Conservation (phyloP, 129 eudicot species). For the Centella asiatica region DNA sequence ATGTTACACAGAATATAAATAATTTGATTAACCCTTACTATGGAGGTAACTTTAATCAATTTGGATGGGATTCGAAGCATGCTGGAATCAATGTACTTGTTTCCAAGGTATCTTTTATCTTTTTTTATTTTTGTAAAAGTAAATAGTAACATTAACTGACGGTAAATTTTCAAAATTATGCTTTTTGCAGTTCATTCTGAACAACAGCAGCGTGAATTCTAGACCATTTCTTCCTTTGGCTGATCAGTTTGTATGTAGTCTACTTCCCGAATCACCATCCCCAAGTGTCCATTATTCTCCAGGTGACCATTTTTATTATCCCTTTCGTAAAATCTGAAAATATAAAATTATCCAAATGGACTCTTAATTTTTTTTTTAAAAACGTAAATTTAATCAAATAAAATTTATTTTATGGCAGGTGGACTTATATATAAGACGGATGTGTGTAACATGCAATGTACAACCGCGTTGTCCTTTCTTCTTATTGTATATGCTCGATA, state of each 20-base stretch:
- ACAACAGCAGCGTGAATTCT: not conserved
- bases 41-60: slow-evolving; percentile 14
- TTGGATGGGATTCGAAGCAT: slow-evolving; percentile 38
- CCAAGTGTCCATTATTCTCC: slow-evolving; percentile 12
- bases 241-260: slow-evolving; percentile 19
- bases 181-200: slow-evolving; percentile 7
- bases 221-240: slow-evolving; percentile 20
- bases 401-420: slow-evolving; percentile 9
- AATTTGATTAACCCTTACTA: not conserved
- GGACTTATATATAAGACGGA: slow-evolving; percentile 23
- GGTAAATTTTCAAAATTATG: not conserved
- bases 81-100: slow-evolving; percentile 29
- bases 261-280: slow-evolving; percentile 26
- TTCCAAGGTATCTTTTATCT: slow-evolving; percentile 15
- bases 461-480: slow-evolving; percentile 23
- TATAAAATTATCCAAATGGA: no score
- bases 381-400: no score
- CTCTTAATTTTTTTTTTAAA: no score
- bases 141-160: not conserved
- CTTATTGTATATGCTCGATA: slow-evolving; percentile 21
- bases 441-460: slow-evolving; percentile 13
- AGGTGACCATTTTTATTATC: slow-evolving; percentile 3
- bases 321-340: not conserved
- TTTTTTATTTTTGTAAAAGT: not conserved
- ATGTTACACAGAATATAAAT: slow-evolving; percentile 3